A percentile compares a stretch with the other conserved stretches of the same genome.
Evolutionary conservation across 1,139 yeast genomes (phyloP).

Genomic region (Pichia sp.): DNA sequence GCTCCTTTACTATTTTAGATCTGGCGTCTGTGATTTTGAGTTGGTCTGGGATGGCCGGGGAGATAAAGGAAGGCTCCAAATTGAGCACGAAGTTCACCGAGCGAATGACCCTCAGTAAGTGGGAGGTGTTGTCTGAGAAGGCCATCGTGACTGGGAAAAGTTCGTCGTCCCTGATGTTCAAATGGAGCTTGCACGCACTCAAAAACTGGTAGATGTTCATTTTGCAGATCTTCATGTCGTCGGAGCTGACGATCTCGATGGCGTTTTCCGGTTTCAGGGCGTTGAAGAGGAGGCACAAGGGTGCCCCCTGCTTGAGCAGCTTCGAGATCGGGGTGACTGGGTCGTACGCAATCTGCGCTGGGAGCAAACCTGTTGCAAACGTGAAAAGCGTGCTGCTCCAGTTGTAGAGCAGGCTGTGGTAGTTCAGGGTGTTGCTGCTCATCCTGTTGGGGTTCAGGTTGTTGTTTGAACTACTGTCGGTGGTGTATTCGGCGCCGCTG

Average conservation of each 20-base stretch:
- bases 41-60: constrained; percentile 26
- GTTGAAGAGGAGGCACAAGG: constrained; percentile 81
- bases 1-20: constrained; percentile 77
- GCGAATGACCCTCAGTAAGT: constrained; percentile 63
- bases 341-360: constrained; percentile 71
- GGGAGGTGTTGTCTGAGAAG: constrained; percentile 77
- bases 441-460: constrained; percentile 1
- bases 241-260: constrained; percentile 56
- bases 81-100: constrained; percentile 65
- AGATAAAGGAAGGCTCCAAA: constrained; percentile 39
- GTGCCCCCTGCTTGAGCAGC: constrained; percentile 87
- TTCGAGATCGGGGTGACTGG: constrained; percentile 92
- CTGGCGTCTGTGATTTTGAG: constrained; percentile 46
- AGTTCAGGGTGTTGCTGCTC: background rate
- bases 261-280: constrained; percentile 42
- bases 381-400: constrained; percentile 43
- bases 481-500: background rate
- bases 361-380: constrained; percentile 70
- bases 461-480: background rate
- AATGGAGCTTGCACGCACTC: constrained; percentile 75
- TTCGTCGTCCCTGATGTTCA: constrained; percentile 72
- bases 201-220: constrained; percentile 88
- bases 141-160: constrained; percentile 89
- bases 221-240: constrained; percentile 80
- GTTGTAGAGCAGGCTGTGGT: constrained; percentile 5